These are phyloP conservation scores for Castanea mollissima DNA, from an alignment of 306 rosid genomes.

Conservation along the genomic window DNA sequence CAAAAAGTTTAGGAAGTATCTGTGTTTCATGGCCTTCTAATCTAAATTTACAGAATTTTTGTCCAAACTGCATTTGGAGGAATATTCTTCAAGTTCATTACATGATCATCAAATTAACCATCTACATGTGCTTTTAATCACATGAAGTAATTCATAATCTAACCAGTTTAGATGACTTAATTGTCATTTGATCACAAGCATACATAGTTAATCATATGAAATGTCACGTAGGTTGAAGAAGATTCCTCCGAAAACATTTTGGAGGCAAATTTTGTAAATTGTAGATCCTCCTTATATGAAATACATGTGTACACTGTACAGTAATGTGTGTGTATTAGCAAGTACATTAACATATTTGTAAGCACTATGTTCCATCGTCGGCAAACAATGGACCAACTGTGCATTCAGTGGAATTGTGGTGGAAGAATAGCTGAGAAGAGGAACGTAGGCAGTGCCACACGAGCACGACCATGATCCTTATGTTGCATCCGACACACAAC, in stretches of 20 bases:
- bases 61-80: no score
- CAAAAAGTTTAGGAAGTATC: conserved; percentile 26
- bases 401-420: not conserved
- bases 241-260: no score
- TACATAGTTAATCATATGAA: no score
- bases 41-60: no score
- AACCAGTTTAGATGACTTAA: no score
- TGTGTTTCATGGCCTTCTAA: conserved; percentile 18
- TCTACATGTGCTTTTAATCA: no score
- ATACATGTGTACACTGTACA: not conserved
- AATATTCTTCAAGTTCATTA: no score
- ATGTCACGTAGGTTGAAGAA: no score
- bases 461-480: conserved; percentile 17
- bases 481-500: conserved; percentile 34
- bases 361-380: not conserved
- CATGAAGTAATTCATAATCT: no score
- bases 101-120: no score
- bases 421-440: not conserved
- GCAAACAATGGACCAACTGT: not conserved
- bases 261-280: not conserved
- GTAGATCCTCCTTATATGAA: conserved; percentile 8
- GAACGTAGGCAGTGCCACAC: not conserved
- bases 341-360: not conserved
- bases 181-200: no score
- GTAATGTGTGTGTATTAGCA: not conserved